Conservation (phyloP, 192 early-diverging fungal species). For the Coemansia sp. region DNA sequence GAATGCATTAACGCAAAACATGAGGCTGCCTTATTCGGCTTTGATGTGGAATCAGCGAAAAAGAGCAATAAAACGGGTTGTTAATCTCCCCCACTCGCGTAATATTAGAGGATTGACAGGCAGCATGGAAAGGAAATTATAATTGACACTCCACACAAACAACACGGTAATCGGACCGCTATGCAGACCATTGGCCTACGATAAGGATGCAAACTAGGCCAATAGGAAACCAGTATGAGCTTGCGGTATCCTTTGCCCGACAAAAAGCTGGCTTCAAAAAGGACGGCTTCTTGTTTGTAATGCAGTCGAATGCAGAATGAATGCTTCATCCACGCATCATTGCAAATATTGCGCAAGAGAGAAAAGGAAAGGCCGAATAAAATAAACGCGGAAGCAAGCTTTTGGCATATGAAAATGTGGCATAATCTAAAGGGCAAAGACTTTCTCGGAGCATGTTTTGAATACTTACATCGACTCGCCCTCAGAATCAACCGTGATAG, state of each 20-base stretch:
- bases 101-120: conserved; percentile 5
- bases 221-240: background rate
- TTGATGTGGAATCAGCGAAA: background rate
- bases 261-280: background rate
- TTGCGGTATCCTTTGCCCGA: background rate
- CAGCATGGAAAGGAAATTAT: background rate
- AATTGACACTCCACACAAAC: background rate
- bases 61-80: background rate
- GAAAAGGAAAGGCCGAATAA: background rate
- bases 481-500: conserved; percentile 62
- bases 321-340: background rate
- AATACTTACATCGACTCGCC: conserved; percentile 68
- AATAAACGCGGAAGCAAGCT: background rate
- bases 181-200: background rate
- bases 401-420: background rate
- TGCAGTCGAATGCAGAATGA: background rate
- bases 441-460: background rate
- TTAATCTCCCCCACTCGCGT: background rate
- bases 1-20: background rate
- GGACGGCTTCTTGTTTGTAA: background rate
- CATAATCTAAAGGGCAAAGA: background rate
- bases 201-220: background rate
- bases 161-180: conserved; percentile 3
- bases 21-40: background rate
- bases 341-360: conserved; percentile 1